Evolutionary conservation across 129 eudicot genomes (phyloP).

Genomic region (carrot (Daucus carota)): DNA sequence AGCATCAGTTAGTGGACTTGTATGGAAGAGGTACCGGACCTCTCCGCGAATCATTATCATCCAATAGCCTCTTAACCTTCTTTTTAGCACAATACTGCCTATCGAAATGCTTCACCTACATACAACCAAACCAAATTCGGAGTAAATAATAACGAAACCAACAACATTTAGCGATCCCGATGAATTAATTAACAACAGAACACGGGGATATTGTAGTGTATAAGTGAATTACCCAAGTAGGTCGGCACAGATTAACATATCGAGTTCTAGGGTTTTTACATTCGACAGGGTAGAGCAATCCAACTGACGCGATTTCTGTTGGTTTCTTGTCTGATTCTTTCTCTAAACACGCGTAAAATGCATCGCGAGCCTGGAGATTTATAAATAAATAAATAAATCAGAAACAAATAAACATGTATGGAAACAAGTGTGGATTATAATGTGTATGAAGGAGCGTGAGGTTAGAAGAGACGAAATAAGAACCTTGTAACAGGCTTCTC

Average conservation of each 20-base stretch:
- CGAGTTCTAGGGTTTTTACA: slow-evolving; percentile 59
- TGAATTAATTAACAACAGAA: not conserved
- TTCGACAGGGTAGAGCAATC: slow-evolving; percentile 72
- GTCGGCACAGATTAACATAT: slow-evolving; percentile 59
- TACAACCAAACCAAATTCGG: not conserved
- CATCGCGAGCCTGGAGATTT: slow-evolving; percentile 65
- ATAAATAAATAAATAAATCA: not conserved
- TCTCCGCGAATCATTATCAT: slow-evolving; percentile 66
- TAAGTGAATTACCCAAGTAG: slow-evolving; percentile 63
- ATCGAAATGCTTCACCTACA: slow-evolving; percentile 93
- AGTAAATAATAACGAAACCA: not conserved
- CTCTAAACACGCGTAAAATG: slow-evolving; percentile 76
- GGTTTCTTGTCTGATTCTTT: slow-evolving; percentile 59
- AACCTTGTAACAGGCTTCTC: slow-evolving; percentile 3
- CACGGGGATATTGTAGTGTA: not conserved
- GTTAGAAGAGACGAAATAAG: not conserved
- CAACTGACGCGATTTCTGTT: slow-evolving; percentile 78
- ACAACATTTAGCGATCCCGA: not conserved
- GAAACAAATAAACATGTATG: not conserved
- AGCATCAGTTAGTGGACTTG: slow-evolving; percentile 28
- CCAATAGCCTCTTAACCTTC: slow-evolving; percentile 74
- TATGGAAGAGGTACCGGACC: slow-evolving; percentile 74
- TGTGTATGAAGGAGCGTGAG: not conserved
- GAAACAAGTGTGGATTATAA: not conserved
- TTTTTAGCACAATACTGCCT: slow-evolving; percentile 71